Evolutionary conservation across 164 flowering plant species (phyloP), one percentile per base, ranked within the genome.

Genomic region (Chimonanthus salicifolius): DNA sequence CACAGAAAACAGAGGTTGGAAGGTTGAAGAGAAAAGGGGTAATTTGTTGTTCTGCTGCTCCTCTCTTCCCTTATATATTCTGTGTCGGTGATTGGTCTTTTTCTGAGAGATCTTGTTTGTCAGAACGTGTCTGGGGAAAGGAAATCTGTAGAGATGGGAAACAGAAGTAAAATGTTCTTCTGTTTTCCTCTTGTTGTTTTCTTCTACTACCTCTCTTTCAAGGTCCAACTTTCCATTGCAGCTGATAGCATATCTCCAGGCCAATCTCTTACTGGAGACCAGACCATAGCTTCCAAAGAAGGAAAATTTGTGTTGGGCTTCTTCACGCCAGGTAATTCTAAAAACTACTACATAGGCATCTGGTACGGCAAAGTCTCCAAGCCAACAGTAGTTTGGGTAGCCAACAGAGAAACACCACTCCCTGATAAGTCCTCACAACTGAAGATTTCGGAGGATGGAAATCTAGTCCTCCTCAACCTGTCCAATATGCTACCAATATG

Each of bases 401-500:
- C 78, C 10, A 78, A 78, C 66, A 74, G 80, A 72, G 75, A 78
- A 49, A 58, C 54, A 2, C 75, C 77, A 2, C 69, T 78, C 46
- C 67, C 50, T 2, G 65, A 78, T 48, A 45, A 54, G 9, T 64
- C 63, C 7, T 66, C 74, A 4, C 54, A 3, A 33, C 71, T 78
- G 3, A 74, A 71, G 46, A 47, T 78, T 68, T 16, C 74, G 49
- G 48, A 74, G 7, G 74, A 78, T 67, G 80, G 80, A 1, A 74
- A 71, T 48, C 62, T 78, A 43, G 78, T 74, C 33, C 72, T 78
- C 47, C 6, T 62, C 13, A 46, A 67, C 46, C 49, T 68, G 43
- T 16, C 70, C 6, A 20, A 60, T 5, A 49, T 13, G 43, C 33
- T 1, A 33, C 68, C 60, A 4, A 49, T 74, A 18, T 78, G 80